Conservation (phyloP, 2,329 filamentous ascomycete genomes). For the Fusarium zealandicum region DNA sequence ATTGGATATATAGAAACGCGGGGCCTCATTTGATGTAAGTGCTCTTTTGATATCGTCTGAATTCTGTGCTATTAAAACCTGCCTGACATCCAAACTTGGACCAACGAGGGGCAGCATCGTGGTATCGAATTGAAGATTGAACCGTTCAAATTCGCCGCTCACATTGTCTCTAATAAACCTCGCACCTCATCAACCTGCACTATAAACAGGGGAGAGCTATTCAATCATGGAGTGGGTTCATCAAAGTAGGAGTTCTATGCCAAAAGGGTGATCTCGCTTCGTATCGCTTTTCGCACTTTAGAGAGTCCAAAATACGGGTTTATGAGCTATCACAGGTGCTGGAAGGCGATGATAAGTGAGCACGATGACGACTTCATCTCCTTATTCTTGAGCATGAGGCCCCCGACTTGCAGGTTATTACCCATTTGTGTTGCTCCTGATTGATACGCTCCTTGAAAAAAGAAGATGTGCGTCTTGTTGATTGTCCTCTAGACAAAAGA, state of each 20-base stretch:
- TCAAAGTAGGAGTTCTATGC: background rate
- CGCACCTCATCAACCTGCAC: conserved; percentile 4
- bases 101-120: conserved; percentile 22
- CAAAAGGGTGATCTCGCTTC: background rate
- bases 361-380: conserved; percentile 30
- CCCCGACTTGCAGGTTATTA: conserved; percentile 10
- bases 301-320: too few relatives aligned
- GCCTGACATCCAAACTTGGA: background rate
- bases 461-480: conserved; percentile 3
- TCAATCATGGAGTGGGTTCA: background rate
- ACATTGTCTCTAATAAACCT: background rate
- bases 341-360: conserved; percentile 15
- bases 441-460: conserved; percentile 14
- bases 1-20: too few relatives aligned
- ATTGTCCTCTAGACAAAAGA: background rate
- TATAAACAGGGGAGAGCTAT: background rate
- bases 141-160: background rate
- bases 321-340: background rate
- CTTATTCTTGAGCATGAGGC: conserved; percentile 25
- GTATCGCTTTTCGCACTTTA: too few relatives aligned
- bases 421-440: conserved; percentile 24
- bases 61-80: too few relatives aligned
- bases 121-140: background rate
- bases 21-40: too few relatives aligned
- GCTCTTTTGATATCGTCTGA: background rate